Evolutionary conservation across 163 green algal genomes (phyloP).

Genomic region (Volvox carteri): DNA sequence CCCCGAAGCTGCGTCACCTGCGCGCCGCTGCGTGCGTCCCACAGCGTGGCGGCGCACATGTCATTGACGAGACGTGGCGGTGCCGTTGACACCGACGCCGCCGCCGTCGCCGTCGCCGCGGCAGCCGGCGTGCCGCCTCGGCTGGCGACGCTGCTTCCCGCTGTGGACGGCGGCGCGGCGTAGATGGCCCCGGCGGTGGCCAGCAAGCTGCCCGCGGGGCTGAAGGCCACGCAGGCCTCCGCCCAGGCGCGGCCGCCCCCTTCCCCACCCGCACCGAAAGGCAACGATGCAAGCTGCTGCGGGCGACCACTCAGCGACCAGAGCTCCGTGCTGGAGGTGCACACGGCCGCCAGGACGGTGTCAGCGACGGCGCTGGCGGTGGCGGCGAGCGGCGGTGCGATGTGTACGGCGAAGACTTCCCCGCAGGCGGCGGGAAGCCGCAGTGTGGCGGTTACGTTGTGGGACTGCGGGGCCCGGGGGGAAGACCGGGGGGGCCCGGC

Average conservation of each 20-base stretch:
- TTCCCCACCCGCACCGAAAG: background rate
- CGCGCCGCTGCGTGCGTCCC: slow-evolving; percentile 37
- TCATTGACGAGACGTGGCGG: background rate
- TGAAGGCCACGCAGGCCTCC: slow-evolving; percentile 38
- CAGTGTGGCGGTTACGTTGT: slow-evolving; percentile 21
- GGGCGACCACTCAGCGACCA: slow-evolving; percentile 14
- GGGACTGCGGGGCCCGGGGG: background rate
- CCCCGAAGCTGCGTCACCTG: slow-evolving; percentile 21
- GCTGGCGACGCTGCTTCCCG: background rate
- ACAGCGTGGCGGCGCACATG: slow-evolving; percentile 21
- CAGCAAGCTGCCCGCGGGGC: slow-evolving; percentile 43
- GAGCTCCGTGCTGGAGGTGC: slow-evolving; percentile 18
- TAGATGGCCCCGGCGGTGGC: slow-evolving; percentile 40
- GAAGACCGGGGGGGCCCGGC: no score
- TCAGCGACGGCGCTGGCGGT: background rate
- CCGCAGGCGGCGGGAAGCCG: slow-evolving; percentile 16
- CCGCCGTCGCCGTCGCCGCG: background rate
- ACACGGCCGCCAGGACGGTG: slow-evolving; percentile 8
- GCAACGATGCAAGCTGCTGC: background rate
- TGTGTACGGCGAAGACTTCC: slow-evolving; percentile 30
- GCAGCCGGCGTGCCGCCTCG: background rate
- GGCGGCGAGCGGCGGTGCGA: background rate
- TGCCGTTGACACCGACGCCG: no score
- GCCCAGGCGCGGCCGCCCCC: slow-evolving; percentile 26
- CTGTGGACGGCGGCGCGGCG: background rate